A percentile compares a stretch with the other conserved stretches of the same genome.
Conservation (phyloP, 2,329 filamentous ascomycete genomes). For the Venturia asperata region DNA sequence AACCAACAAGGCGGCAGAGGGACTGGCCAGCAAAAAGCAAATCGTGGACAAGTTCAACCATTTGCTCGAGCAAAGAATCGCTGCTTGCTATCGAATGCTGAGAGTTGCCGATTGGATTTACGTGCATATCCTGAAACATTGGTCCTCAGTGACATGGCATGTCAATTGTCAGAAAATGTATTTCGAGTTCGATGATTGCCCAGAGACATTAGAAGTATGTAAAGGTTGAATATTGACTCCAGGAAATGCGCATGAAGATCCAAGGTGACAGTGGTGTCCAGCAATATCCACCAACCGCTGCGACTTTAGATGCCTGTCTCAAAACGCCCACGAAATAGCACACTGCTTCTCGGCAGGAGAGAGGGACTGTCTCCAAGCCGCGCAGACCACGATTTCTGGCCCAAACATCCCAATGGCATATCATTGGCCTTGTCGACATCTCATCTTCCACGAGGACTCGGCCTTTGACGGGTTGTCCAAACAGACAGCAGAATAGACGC, state of each 20-base stretch:
- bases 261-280: too few species aligned
- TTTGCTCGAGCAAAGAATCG: not conserved
- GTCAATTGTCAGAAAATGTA: not conserved
- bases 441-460: not conserved
- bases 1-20: not conserved
- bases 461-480: too few species aligned
- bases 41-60: not conserved
- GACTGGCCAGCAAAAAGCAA: not conserved
- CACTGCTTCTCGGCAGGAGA: slow-evolving; percentile 17
- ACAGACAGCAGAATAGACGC: too few species aligned
- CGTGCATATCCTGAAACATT: not conserved
- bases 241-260: too few species aligned
- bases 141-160: slow-evolving; percentile 6
- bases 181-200: slow-evolving; percentile 1
- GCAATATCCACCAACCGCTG: too few species aligned
- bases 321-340: not conserved
- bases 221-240: not conserved
- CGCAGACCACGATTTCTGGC: slow-evolving; percentile 22
- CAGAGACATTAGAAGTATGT: not conserved
- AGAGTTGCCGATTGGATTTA: not conserved
- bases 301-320: too few species aligned
- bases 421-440: slow-evolving; percentile 14
- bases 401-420: slow-evolving; percentile 20
- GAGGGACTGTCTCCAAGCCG: slow-evolving; percentile 21
- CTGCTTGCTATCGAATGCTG: not conserved